Evolutionary conservation across 2,329 filamentous ascomycete species (phyloP), one percentile per base, ranked within the genome.

Genomic region (Amesomyces nigricolor): DNA sequence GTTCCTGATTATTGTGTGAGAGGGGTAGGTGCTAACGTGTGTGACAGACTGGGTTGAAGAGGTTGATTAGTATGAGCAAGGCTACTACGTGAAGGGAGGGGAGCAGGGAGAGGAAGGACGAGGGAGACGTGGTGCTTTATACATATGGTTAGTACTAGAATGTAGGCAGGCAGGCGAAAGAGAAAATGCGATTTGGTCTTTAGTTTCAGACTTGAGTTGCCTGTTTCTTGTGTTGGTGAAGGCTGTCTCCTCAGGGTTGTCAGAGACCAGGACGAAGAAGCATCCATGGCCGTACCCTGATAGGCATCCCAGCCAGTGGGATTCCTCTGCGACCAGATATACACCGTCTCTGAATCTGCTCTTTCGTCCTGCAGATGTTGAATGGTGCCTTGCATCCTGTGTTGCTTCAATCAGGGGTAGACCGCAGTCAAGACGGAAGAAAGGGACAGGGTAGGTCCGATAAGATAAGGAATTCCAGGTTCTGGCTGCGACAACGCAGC

Each of bases 41-140:
- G 17, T 13, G 57, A 43, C 59, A 88, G 85, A 83, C 87, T 63
- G 87, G 87, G 66, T 81, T 91, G 44, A 91, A 90, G 72, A 80
- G 87, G 62, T 75, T 91, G 66, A 82, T 90, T 64, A 85, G 82
- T 70, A 90, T 91, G 87, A 89, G 87, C 75, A 86, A 85, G 71
- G 86, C 82, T 35, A 89, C 87, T 8, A 82, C 86, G 58, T 85
- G 66, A 72, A 10, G 5, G 14, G 30, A 29, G 13, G 30, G 35
- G 13, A 29, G 47, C 30, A 35, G 17, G 37, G 35, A 35, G 16
- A 4, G 16, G 5, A 17, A 13, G 13, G 43, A 16, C 26, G 37
- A 9, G 35, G 43, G 11, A 32, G 45, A 35, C 42, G 26, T 45
- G 35, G 54, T 32, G 42, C 39, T 44, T 46, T 39, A 40, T 53